Evolutionary conservation across 768 basidiomycete species (phyloP).

Genomic region (Macrocybe gigantea): DNA sequence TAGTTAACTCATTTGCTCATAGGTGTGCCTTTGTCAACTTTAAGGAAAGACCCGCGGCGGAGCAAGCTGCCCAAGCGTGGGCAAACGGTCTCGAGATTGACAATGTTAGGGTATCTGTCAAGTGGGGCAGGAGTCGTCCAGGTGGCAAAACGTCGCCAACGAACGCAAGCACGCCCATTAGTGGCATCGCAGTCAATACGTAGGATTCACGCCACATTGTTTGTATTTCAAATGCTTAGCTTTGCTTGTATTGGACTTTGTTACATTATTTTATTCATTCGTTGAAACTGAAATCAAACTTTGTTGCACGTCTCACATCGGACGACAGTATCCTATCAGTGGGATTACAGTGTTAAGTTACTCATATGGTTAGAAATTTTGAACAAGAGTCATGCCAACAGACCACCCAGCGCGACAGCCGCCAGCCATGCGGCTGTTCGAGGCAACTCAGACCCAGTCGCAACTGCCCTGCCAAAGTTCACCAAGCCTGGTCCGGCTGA

Average conservation of each 20-base stretch:
- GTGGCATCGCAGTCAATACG: constrained; percentile 11
- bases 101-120: constrained; percentile 64
- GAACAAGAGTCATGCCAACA: constrained; percentile 19
- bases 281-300: too few relatives aligned
- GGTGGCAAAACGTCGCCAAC: constrained; percentile 23
- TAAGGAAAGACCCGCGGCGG: constrained; percentile 74
- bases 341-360: too few relatives aligned
- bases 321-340: too few relatives aligned
- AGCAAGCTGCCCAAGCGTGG: constrained; percentile 84
- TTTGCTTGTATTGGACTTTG: background rate
- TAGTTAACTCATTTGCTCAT: constrained; percentile 2
- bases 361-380: too few relatives aligned
- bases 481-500: constrained; percentile 59
- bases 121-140: constrained; percentile 82
- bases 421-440: constrained; percentile 35
- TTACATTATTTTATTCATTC: background rate
- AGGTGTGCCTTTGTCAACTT: constrained; percentile 98
- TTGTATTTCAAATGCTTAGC: background rate
- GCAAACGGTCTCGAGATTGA: constrained; percentile 88
- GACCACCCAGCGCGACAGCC: constrained; percentile 33
- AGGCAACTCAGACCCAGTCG: constrained; percentile 24
- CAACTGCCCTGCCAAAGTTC: constrained; percentile 48
- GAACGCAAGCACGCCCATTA: constrained; percentile 11
- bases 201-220: background rate
- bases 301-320: too few relatives aligned